These are phyloP conservation scores for Harrya chromipes DNA, from an alignment of 768 basidiomycete species.

Conservation along the genomic window DNA sequence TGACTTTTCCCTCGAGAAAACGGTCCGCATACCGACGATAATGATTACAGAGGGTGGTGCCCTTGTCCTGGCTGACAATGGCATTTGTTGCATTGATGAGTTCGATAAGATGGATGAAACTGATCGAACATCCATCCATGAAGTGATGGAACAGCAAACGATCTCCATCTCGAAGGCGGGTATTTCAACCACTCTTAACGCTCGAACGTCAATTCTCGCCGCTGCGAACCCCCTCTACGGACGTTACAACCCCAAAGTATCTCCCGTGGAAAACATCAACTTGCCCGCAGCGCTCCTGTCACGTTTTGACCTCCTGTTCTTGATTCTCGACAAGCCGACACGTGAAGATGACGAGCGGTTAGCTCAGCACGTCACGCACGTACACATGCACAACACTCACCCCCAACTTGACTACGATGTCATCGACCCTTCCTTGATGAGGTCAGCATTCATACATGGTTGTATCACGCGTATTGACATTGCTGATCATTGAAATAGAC, in stretches of 20 bases:
- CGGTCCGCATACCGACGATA: constrained; percentile 7
- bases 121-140: constrained; percentile 97
- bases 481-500: constrained; percentile 43
- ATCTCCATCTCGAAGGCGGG: constrained; percentile 99
- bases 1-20: constrained; percentile 7
- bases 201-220: constrained; percentile 94
- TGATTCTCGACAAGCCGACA: constrained; percentile 94
- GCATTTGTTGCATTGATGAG: constrained; percentile 99
- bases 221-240: constrained; percentile 98
- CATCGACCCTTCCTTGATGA: constrained; percentile 83
- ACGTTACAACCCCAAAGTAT: constrained; percentile 96
- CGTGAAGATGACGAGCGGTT: constrained; percentile 95
- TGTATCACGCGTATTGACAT: background rate
- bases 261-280: constrained; percentile 99
- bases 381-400: constrained; percentile 94
- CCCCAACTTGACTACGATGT: constrained; percentile 83
- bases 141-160: constrained; percentile 99
- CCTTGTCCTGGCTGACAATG: constrained; percentile 98
- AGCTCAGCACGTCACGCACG: constrained; percentile 95
- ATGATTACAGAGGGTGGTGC: constrained; percentile 86
- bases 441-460: constrained; percentile 43
- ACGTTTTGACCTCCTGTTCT: constrained; percentile 93
- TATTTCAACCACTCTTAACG: constrained; percentile 97
- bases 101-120: constrained; percentile 99
- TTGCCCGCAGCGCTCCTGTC: constrained; percentile 94